A percentile compares a stretch with the other conserved stretches of the same genome.
Conservation (phyloP, 2,329 filamentous ascomycete species). For the Exutisphaerella laricina region DNA sequence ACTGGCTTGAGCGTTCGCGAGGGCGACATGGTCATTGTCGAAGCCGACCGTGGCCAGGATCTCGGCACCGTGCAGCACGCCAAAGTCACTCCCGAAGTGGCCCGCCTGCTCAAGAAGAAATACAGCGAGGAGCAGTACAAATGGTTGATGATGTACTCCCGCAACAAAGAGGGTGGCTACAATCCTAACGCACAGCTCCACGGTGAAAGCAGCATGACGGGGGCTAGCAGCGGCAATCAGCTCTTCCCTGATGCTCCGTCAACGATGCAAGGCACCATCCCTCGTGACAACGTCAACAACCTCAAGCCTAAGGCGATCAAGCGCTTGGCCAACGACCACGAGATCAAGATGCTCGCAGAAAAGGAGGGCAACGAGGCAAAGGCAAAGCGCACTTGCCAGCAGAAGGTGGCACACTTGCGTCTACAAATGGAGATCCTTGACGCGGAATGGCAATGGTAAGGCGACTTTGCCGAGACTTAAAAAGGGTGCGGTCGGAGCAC, state of each 20-base stretch:
- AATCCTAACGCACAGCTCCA: conserved; percentile 33
- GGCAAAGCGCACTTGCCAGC: conserved; percentile 91
- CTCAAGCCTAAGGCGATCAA: conserved; percentile 97
- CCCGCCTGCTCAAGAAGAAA: conserved; percentile 83
- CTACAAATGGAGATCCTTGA: conserved; percentile 98
- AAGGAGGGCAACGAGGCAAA: conserved; percentile 98
- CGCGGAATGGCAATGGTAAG: conserved; percentile 97
- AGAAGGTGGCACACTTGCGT: conserved; percentile 90
- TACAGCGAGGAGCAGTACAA: conserved; percentile 95
- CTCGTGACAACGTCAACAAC: conserved; percentile 45
- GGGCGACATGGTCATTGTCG: conserved; percentile 93
- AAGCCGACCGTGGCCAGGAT: conserved; percentile 93
- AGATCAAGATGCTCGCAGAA: conserved; percentile 80
- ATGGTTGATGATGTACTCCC: conserved; percentile 97
- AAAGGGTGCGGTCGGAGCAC: too few species aligned
- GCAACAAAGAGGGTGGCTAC: conserved; percentile 32
- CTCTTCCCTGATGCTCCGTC: conserved; percentile 21
- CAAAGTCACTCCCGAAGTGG: conserved; percentile 80
- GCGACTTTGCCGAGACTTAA: conserved; percentile 23
- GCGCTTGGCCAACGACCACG: conserved; percentile 83
- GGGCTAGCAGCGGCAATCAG: background rate
- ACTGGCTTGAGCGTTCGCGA: conserved; percentile 85
- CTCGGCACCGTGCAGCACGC: conserved; percentile 86
- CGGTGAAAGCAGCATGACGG: conserved; percentile 23
- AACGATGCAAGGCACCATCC: conserved; percentile 26